Percentiles rank a stretch among this genome's conserved stretches.
Evolutionary conservation across 768 basidiomycete species (phyloP).

Genomic region (Macrolepiota fuliginosa): DNA sequence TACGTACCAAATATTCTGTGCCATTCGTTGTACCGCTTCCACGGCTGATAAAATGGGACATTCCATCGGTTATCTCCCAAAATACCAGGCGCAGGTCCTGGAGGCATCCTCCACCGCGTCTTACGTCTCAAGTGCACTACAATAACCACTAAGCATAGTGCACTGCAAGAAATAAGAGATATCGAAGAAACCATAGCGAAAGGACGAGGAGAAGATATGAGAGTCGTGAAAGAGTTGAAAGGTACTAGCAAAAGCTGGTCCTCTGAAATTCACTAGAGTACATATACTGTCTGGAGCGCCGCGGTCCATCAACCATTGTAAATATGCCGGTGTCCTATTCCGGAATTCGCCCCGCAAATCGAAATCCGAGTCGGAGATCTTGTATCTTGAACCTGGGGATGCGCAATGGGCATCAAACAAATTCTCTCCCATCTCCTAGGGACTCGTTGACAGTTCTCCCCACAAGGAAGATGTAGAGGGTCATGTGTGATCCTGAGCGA

Average conservation of each 20-base stretch:
- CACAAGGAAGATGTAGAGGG: conserved; percentile 1
- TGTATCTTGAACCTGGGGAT: conserved; percentile 9
- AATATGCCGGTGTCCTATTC: conserved; percentile 3
- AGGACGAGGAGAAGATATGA: neutral
- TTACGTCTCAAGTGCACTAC: conserved; percentile 1
- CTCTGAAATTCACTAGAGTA: neutral
- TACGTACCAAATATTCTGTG: conserved; percentile 17
- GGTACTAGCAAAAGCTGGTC: neutral
- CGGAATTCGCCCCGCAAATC: conserved; percentile 5
- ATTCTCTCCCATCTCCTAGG: conserved; percentile 3
- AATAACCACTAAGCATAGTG: neutral
- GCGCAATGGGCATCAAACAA: conserved; percentile 9
- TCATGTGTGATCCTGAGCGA: conserved; percentile 10
- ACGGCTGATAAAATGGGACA: conserved; percentile 14
- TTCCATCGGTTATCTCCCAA: conserved; percentile 17
- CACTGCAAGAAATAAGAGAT: conserved; percentile 6
- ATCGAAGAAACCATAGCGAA: neutral
- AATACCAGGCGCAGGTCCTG: conserved; percentile 16
- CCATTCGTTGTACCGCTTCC: conserved; percentile 21
- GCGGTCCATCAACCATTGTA: conserved; percentile 4
- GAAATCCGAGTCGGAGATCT: conserved; percentile 15
- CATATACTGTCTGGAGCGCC: conserved; percentile 3
- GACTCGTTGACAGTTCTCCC: neutral
- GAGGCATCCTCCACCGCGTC: conserved; percentile 14
- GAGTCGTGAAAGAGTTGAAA: neutral